Percentiles rank a stretch among this genome's conserved stretches.
Evolutionary conservation across 805 yeast genomes (phyloP).

Genomic region (Saccharomycopsis lassenensis): DNA sequence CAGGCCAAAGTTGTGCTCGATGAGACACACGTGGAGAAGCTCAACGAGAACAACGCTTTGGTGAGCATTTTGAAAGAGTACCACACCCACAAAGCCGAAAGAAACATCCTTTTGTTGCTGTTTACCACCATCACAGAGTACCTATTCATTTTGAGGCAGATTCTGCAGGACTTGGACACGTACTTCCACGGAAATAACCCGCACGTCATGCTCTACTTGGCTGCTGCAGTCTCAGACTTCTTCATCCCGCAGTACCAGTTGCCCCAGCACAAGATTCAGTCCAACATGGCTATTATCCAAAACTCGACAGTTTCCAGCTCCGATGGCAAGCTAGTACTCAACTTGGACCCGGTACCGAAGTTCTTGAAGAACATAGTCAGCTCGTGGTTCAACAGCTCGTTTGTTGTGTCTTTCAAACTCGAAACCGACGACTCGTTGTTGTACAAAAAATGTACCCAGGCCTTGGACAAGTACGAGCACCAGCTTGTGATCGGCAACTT

Average conservation of each 20-base stretch:
- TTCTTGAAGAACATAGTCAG: constrained; percentile 80
- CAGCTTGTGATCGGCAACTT: constrained; percentile 92
- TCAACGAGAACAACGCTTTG: constrained; percentile 42
- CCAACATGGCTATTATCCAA: constrained; percentile 5
- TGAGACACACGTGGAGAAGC: constrained; percentile 45
- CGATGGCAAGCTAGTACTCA: constrained; percentile 66
- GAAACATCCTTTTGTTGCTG: constrained; percentile 59
- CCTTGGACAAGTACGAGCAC: constrained; percentile 78
- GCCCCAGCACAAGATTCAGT: constrained; percentile 90
- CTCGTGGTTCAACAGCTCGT: constrained; percentile 89
- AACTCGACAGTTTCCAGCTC: constrained; percentile 9
- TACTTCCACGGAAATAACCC: constrained; percentile 29
- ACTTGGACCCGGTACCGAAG: constrained; percentile 93
- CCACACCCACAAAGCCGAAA: constrained; percentile 35
- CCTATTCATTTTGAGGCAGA: constrained; percentile 64
- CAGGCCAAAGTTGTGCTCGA: constrained; percentile 39
- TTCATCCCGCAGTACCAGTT: constrained; percentile 77
- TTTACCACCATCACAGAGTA: constrained; percentile 95
- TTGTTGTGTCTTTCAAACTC: constrained; percentile 88
- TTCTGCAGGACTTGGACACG: constrained; percentile 48
- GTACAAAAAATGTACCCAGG: constrained; percentile 64
- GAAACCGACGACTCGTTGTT: constrained; percentile 75
- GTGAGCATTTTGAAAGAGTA: constrained; percentile 19
- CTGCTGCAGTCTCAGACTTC: constrained; percentile 97
- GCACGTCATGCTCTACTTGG: constrained; percentile 69